These are phyloP conservation scores for Dothidotthia symphoricarpi DNA, from an alignment of 2,329 filamentous ascomycete genomes.

Conservation along the genomic window DNA sequence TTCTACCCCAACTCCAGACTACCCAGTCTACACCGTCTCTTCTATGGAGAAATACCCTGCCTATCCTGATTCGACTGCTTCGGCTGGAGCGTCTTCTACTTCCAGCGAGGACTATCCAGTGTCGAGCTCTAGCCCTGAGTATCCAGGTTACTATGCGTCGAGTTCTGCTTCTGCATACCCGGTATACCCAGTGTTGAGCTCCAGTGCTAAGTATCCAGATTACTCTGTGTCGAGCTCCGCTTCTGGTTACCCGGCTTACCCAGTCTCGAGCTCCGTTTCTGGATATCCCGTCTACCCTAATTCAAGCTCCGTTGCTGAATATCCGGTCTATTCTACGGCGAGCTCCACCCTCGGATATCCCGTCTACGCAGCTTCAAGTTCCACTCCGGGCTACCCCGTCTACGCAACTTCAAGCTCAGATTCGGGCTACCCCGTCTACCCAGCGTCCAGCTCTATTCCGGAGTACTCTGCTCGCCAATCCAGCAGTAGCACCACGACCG, in stretches of 20 bases:
- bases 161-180: conserved; percentile 1
- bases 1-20: not conserved
- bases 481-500: conserved; percentile 12
- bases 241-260: conserved; percentile 1
- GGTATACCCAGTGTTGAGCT: conserved; percentile 4
- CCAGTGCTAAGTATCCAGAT: not conserved
- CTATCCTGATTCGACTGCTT: not conserved
- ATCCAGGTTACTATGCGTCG: not conserved
- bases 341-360: conserved; percentile 5
- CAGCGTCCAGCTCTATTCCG: not conserved
- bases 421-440: conserved; percentile 2
- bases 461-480: conserved; percentile 3
- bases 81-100: not conserved
- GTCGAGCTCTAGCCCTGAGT: no score
- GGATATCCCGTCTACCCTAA: conserved; percentile 7
- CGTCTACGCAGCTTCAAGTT: not conserved
- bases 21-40: not conserved
- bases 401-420: conserved; percentile 2
- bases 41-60: not conserved
- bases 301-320: conserved; percentile 6
- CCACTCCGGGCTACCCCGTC: conserved; percentile 9
- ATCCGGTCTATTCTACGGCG: conserved; percentile 8
- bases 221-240: conserved; percentile 2
- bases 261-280: conserved; percentile 3
- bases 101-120: no score